phyloP scores from a whole-genome alignment of 2,329 filamentous ascomycete species.

The Xylariomycetidae sp. region DNA sequence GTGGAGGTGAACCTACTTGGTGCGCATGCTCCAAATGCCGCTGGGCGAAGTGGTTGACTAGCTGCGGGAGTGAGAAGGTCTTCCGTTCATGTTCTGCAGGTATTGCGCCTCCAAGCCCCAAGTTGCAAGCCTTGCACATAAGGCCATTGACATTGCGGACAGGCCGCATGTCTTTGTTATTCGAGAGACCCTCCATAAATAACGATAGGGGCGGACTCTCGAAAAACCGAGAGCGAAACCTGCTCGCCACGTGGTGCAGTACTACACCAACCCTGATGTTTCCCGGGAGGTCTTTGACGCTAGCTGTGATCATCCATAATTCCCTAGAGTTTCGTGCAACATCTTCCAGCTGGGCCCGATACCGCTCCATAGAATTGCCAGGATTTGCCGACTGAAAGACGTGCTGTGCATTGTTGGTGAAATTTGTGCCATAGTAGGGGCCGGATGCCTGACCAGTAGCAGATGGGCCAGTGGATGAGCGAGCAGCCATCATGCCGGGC shows the following conservation, averaged over 20 bases:
- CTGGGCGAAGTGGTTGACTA: constrained; percentile 53
- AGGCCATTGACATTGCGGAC: constrained; percentile 49
- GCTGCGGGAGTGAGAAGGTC: constrained; percentile 50
- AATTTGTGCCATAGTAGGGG: too few relatives aligned
- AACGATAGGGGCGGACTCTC: constrained; percentile 51
- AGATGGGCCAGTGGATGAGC: too few relatives aligned
- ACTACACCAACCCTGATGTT: constrained; percentile 58
- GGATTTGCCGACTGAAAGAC: too few relatives aligned
- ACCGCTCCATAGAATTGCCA: too few relatives aligned
- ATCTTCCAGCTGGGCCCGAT: constrained; percentile 43
- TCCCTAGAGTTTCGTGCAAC: constrained; percentile 51
- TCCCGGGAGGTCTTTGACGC: constrained; percentile 55
- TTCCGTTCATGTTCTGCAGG: constrained; percentile 28
- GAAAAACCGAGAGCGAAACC: constrained; percentile 51
- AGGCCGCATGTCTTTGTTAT: constrained; percentile 49
- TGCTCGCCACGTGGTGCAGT: constrained; percentile 55
- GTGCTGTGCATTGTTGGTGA: too few relatives aligned
- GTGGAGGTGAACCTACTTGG: constrained; percentile 12
- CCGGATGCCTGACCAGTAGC: too few relatives aligned
- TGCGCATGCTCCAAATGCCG: constrained; percentile 30
- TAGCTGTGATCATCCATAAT: constrained; percentile 56
- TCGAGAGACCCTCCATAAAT: constrained; percentile 54
- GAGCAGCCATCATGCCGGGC: too few relatives aligned
- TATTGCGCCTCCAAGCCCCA: constrained; percentile 24
- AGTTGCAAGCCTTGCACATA: constrained; percentile 48